Evolutionary conservation across 2,329 filamentous ascomycete species (phyloP).

Genomic region (Ampelomyces quisqualis): DNA sequence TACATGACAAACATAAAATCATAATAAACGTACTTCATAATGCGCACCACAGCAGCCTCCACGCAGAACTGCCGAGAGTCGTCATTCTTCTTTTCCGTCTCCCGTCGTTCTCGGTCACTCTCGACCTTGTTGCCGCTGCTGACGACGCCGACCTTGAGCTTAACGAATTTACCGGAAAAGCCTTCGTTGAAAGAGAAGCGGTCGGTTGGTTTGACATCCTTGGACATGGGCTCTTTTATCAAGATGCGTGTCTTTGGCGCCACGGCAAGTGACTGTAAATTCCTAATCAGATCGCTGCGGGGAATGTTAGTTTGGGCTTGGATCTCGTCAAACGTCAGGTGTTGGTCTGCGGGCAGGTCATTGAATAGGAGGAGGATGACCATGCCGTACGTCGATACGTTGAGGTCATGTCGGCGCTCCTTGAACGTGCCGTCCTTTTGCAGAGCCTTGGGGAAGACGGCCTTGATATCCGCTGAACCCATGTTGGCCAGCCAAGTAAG

Average conservation of each 20-base stretch:
- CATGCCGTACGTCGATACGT: slow-evolving; percentile 91
- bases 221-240: slow-evolving; percentile 75
- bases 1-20: not conserved
- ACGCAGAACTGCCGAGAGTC: slow-evolving; percentile 69
- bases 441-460: slow-evolving; percentile 69
- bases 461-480: slow-evolving; percentile 85
- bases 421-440: slow-evolving; percentile 67
- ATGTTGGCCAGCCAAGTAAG: slow-evolving; percentile 78
- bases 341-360: slow-evolving; percentile 58
- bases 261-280: slow-evolving; percentile 78
- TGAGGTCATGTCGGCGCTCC: slow-evolving; percentile 81
- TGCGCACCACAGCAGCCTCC: slow-evolving; percentile 75
- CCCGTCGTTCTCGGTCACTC: slow-evolving; percentile 64
- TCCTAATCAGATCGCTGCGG: slow-evolving; percentile 68
- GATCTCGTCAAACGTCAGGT: slow-evolving; percentile 71
- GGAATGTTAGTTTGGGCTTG: slow-evolving; percentile 80
- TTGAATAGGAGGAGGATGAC: slow-evolving; percentile 89
- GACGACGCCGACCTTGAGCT: slow-evolving; percentile 87
- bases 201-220: slow-evolving; percentile 74
- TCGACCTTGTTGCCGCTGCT: slow-evolving; percentile 82
- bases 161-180: slow-evolving; percentile 79
- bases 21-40: slow-evolving; percentile 74
- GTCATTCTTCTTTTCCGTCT: slow-evolving; percentile 74
- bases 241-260: slow-evolving; percentile 81
- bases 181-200: slow-evolving; percentile 78